Base-by-base conservation (phyloP, 805 yeast genomes). In the Kuraishia floccosa region DNA sequence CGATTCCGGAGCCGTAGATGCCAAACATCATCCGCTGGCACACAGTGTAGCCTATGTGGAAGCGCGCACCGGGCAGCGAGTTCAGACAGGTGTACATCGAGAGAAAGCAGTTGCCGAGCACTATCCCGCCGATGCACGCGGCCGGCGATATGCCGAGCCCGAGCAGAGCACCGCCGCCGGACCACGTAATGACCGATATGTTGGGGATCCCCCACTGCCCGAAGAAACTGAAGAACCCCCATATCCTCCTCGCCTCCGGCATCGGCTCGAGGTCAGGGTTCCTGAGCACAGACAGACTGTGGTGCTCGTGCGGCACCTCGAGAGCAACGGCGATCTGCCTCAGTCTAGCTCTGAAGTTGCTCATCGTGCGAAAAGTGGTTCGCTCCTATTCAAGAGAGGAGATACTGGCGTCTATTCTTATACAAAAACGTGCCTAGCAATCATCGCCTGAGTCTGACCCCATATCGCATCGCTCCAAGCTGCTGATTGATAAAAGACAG, bases 1-100 rank as follows among this genome's bases (percentile, higher is more conserved):
- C 67, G 18, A 67, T 33, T 26, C 46, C 52, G 4, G 66, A 55
- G 3, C 73, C 72, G 35, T 54, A 46, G 22, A 65, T 50, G 6
- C 76, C 76, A 48, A 63, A 68, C 0, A 63, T 49, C 27, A 58
- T 54, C 30, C 75, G 46, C 17, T 57, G 50, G 31, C 54, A 53
- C 9, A 68, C 54, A 2, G 74, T 60, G 39, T 55, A 69, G 1
- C 74, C 72, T 25, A 69, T 53, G 43, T 67, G 72, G 52, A 62
- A 68, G 29, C 64, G 59, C 12, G 50, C 43, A 27, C 76, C 76
- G 1, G 66, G 70, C 30, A 52, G 56, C 12, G 68, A 60, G 42
- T 65, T 67, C 8, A 65, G 56, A 24, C 63, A 39, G n/a, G 74
- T 63, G 33, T 60, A 56, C 4, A 52, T n/a, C 25, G 63, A 49